phyloP scores from a whole-genome alignment of 306 rosid genomes.

The Lablab purpureus region DNA sequence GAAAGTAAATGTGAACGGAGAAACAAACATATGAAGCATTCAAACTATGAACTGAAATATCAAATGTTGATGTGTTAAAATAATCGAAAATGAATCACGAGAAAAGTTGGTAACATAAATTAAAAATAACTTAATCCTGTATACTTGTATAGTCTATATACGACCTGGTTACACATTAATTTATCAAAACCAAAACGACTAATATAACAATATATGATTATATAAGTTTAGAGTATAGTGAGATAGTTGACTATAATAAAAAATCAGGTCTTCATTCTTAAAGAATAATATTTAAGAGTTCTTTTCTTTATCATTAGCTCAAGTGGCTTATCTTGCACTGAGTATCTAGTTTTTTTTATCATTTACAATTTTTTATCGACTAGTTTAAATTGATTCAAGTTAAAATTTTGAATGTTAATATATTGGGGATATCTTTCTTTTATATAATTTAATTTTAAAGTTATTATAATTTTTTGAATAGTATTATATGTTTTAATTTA shows the following conservation, averaged over 20 bases:
- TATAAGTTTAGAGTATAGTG: not conserved
- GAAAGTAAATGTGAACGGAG: not conserved
- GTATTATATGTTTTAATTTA: too few relatives aligned
- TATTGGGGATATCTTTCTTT: not conserved
- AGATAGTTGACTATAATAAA: not conserved
- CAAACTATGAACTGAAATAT: not conserved
- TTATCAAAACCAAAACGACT: not conserved
- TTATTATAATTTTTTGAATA: too few relatives aligned
- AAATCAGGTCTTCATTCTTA: not conserved
- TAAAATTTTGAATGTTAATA: not conserved
- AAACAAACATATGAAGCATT: not conserved
- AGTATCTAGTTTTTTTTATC: not conserved
- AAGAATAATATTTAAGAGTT: not conserved
- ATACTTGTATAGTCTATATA: not conserved
- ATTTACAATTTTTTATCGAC: not conserved
- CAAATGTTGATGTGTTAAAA: not conserved
- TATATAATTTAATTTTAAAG: too few relatives aligned
- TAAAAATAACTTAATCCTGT: not conserved
- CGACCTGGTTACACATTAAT: not conserved
- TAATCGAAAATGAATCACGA: not conserved
- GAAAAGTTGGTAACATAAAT: conserved; percentile 4
- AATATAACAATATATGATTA: not conserved
- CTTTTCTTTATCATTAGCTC: not conserved
- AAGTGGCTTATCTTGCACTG: not conserved
- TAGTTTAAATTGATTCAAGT: too few relatives aligned